Conservation (phyloP, 2,329 filamentous ascomycete genomes). For the Aureobasidium sp. region DNA sequence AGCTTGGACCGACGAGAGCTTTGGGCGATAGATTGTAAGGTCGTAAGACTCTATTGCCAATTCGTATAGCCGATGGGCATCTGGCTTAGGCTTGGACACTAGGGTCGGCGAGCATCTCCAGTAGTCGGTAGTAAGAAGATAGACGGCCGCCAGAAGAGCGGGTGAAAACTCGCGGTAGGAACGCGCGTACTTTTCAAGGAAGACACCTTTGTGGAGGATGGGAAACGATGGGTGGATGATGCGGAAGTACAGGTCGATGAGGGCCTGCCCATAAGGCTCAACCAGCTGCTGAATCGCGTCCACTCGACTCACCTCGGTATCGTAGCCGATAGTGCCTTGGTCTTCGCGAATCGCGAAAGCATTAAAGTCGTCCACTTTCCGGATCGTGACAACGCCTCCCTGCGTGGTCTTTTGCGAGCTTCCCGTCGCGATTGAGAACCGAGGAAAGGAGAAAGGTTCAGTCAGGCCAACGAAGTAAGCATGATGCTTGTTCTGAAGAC, state of each 20-base stretch:
- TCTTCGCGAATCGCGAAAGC: constrained; percentile 60
- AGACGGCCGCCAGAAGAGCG: constrained; percentile 51
- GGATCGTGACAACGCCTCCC: not conserved
- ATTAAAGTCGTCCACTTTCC: constrained; percentile 12
- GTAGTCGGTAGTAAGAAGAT: constrained; percentile 54
- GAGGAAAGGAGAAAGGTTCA: constrained; percentile 13
- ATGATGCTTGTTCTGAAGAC: constrained; percentile 24
- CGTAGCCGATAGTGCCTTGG: constrained; percentile 18
- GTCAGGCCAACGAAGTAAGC: constrained; percentile 22
- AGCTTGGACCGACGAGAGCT: constrained; percentile 33
- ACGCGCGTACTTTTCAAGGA: constrained; percentile 51
- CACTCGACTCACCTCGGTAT: constrained; percentile 37
- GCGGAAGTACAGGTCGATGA: constrained; percentile 67
- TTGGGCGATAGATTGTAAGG: constrained; percentile 31
- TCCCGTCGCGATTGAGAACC: not conserved
- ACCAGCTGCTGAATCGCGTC: constrained; percentile 65
- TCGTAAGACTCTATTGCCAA: constrained; percentile 30
- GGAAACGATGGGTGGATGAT: constrained; percentile 52
- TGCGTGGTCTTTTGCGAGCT: not conserved
- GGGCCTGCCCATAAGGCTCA: constrained; percentile 57
- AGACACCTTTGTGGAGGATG: constrained; percentile 52
- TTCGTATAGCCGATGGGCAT: constrained; percentile 26
- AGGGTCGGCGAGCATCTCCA: constrained; percentile 50
- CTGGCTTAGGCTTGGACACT: constrained; percentile 35
- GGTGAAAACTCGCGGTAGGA: constrained; percentile 52